Evolutionary conservation across 805 yeast genomes (phyloP).

Genomic region (Groenewaldozyma salmanticensis): DNA sequence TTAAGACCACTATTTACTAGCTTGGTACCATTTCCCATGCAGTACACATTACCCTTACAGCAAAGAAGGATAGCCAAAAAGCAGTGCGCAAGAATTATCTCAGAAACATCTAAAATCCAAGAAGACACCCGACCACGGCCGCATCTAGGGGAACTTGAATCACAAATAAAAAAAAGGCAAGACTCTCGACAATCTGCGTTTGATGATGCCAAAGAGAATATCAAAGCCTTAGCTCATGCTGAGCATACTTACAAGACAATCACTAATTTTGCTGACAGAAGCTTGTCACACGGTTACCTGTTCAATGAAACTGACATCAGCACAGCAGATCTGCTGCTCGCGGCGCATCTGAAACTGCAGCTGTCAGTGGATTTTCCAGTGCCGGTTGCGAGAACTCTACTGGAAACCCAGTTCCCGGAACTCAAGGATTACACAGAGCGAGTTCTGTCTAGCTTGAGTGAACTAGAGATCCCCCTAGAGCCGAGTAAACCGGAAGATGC

Average conservation of each 20-base stretch:
- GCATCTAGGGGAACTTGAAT: slow-evolving; percentile 1
- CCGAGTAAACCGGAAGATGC: slow-evolving; percentile 1
- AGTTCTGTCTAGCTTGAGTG: not conserved
- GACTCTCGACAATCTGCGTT: slow-evolving; percentile 1
- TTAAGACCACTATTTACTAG: slow-evolving; percentile 25
- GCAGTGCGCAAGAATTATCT: slow-evolving; percentile 10
- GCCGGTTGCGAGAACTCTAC: slow-evolving; percentile 9
- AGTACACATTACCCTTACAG: slow-evolving; percentile 24
- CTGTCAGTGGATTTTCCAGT: slow-evolving; percentile 9
- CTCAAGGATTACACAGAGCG: slow-evolving; percentile 5
- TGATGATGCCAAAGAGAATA: slow-evolving; percentile 10
- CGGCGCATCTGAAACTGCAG: slow-evolving; percentile 14
- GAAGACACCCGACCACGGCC: slow-evolving; percentile 1
- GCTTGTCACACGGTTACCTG: not conserved
- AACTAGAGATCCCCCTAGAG: not conserved
- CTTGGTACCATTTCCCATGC: slow-evolving; percentile 29
- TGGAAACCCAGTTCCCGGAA: slow-evolving; percentile 11
- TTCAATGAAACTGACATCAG: slow-evolving; percentile 3
- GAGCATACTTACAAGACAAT: not conserved
- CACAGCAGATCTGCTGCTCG: slow-evolving; percentile 13
- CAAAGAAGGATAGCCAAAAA: slow-evolving; percentile 18
- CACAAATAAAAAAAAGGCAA: slow-evolving; percentile 6
- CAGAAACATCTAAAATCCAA: slow-evolving; percentile 3
- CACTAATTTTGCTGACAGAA: not conserved
- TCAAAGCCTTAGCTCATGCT: slow-evolving; percentile 5